These are phyloP conservation scores for Ilex aquifolium DNA, from an alignment of 257 asterid genomes.

Conservation along the genomic window DNA sequence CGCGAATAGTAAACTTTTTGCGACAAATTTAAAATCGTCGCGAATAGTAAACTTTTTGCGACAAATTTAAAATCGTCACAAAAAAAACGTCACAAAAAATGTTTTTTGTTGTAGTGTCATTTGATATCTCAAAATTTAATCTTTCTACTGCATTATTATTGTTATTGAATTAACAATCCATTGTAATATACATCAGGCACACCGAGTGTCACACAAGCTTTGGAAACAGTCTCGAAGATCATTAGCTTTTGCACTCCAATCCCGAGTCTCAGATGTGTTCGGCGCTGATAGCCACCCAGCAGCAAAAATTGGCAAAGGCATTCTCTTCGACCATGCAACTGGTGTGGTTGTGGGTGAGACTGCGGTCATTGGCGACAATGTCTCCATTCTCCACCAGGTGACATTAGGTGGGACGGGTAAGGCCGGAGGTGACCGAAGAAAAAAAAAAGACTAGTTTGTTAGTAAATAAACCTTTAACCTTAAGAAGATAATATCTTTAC, in stretches of 20 bases:
- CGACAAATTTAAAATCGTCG: too few relatives aligned
- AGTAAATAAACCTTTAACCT: too few relatives aligned
- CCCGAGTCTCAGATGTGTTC: slow-evolving; percentile 40
- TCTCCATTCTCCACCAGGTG: slow-evolving; percentile 67
- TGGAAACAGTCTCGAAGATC: slow-evolving; percentile 35
- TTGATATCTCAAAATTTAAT: too few relatives aligned
- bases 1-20: too few relatives aligned
- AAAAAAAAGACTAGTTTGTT: too few relatives aligned
- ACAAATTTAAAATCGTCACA: too few relatives aligned
- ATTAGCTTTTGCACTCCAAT: slow-evolving; percentile 36
- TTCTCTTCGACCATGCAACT: slow-evolving; percentile 55
- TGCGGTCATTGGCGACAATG: slow-evolving; percentile 69
- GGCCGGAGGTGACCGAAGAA: slow-evolving; percentile 59
- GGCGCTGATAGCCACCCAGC: slow-evolving; percentile 44
- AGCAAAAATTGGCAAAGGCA: slow-evolving; percentile 34
- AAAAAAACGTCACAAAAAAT: too few relatives aligned
- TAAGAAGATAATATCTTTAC: too few relatives aligned
- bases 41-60: too few relatives aligned
- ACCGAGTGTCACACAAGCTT: slow-evolving; percentile 37
- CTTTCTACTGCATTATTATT: background rate
- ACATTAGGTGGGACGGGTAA: slow-evolving; percentile 90
- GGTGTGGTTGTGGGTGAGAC: slow-evolving; percentile 89
- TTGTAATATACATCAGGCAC: slow-evolving; percentile 19
- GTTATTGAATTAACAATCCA: too few relatives aligned
- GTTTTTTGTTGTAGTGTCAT: too few relatives aligned